A percentile compares a stretch with the other conserved stretches of the same genome.
phyloP scores from a whole-genome alignment of 441 rosid species.

The Codiaeum variegatum region DNA sequence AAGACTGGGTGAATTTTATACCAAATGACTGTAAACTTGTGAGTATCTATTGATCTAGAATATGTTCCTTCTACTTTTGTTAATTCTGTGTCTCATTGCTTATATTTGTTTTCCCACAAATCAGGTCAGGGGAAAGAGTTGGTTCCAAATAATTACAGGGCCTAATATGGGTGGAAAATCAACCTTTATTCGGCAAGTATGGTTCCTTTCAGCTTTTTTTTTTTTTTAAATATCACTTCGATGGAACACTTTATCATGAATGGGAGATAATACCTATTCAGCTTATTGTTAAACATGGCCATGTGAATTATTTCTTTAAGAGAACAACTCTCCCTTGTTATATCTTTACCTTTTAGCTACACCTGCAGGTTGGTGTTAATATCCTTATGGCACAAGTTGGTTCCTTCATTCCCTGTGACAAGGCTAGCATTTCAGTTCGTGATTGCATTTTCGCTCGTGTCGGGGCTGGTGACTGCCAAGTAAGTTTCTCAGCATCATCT shows the following conservation, averaged over 20 bases:
- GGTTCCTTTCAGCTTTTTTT: slow-evolving; percentile 20
- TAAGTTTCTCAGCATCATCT: slow-evolving; percentile 39
- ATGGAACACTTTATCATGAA: not conserved
- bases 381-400: slow-evolving; percentile 99
- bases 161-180: slow-evolving; percentile 99
- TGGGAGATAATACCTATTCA: not conserved
- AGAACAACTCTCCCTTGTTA: not conserved
- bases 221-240: too few relatives aligned
- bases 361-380: slow-evolving; percentile 78
- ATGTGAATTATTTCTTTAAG: not conserved
- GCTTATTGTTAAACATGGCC: slow-evolving; percentile 3
- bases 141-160: slow-evolving; percentile 98
- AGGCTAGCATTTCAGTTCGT: slow-evolving; percentile 83
- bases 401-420: slow-evolving; percentile 91
- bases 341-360: slow-evolving; percentile 16
- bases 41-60: slow-evolving; percentile 31
- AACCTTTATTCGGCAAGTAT: slow-evolving; percentile 93
- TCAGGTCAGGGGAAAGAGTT: slow-evolving; percentile 85
- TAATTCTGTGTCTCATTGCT: slow-evolving; percentile 24
- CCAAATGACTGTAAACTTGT: slow-evolving; percentile 97
- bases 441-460: slow-evolving; percentile 99
- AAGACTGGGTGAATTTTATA: slow-evolving; percentile 99
- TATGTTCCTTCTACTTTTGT: slow-evolving; percentile 22
- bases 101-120: slow-evolving; percentile 23
- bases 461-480: slow-evolving; percentile 99